Conservation (phyloP, 768 basidiomycete genomes). For the Agrocybe pediades region DNA sequence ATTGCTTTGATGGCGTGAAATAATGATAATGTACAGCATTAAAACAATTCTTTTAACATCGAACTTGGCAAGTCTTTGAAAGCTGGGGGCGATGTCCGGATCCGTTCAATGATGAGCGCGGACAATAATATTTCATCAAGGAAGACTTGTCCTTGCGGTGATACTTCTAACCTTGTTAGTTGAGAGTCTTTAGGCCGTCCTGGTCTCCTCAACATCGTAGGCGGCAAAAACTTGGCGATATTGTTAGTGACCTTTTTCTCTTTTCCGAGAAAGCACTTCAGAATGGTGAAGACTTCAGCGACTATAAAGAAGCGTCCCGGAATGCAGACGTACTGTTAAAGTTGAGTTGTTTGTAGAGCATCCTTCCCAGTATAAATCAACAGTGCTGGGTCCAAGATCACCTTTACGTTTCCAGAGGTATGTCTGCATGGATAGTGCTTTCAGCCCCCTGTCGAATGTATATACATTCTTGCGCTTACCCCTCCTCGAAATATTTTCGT, state of each 20-base stretch:
- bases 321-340: conserved; percentile 5
- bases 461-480: conserved; percentile 1
- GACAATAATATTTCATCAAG: conserved; percentile 46
- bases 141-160: conserved; percentile 38
- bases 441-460: neutral
- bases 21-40: neutral
- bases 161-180: conserved; percentile 37
- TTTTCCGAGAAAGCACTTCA: conserved; percentile 43
- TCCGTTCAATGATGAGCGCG: conserved; percentile 40
- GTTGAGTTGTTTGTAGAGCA: conserved; percentile 8
- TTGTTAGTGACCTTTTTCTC: conserved; percentile 33
- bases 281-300: neutral
- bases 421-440: conserved; percentile 6
- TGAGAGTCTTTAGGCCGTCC: conserved; percentile 28
- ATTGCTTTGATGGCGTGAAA: conserved; percentile 77
- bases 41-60: conserved; percentile 14
- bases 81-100: conserved; percentile 36
- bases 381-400: conserved; percentile 1
- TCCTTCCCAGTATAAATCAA: conserved; percentile 19
- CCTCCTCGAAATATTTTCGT: conserved; percentile 37
- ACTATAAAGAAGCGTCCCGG: neutral
- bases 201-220: conserved; percentile 32
- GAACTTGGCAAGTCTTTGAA: conserved; percentile 18
- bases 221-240: conserved; percentile 41
- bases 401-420: conserved; percentile 20